phyloP scores from a whole-genome alignment of 495 filamentous ascomycete species.

The Neurospora sp. region DNA sequence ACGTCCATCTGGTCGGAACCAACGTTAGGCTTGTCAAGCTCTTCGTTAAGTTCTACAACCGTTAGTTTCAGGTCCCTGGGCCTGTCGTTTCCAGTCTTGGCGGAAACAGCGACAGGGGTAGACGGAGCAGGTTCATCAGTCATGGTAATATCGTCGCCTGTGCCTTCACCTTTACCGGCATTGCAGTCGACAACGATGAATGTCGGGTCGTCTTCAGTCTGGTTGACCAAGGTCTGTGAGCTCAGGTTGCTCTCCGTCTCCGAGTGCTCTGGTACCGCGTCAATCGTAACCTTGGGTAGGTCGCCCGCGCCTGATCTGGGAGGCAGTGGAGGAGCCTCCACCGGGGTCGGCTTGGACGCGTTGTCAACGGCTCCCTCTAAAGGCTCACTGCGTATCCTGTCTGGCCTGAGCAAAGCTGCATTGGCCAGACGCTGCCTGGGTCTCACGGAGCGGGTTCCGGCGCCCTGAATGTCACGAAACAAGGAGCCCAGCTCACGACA shows the following conservation, averaged over 20 bases:
- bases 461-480: constrained; percentile 59
- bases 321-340: constrained; percentile 17
- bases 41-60: constrained; percentile 31
- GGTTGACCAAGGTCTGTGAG: constrained; percentile 36
- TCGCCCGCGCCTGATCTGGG: constrained; percentile 11
- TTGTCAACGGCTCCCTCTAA: constrained; percentile 1
- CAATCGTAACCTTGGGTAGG: constrained; percentile 9
- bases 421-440: constrained; percentile 76
- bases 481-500: constrained; percentile 59
- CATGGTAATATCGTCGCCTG: constrained; percentile 7
- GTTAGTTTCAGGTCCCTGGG: constrained; percentile 17
- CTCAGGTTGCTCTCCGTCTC: constrained; percentile 28
- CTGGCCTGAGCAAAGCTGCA: constrained; percentile 43
- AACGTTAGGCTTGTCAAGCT: constrained; percentile 33
- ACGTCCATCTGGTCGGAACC: constrained; percentile 71
- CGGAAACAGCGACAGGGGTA: neutral
- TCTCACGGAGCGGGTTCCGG: constrained; percentile 42
- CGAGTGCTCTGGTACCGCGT: constrained; percentile 7
- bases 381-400: constrained; percentile 8
- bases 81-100: constrained; percentile 3
- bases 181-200: constrained; percentile 5
- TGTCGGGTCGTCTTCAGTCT: constrained; percentile 17
- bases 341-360: neutral
- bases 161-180: neutral
- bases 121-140: constrained; percentile 6